Percentiles rank a stretch among this genome's conserved stretches.
These are phyloP conservation scores for Podila epigama DNA, from an alignment of 192 early-diverging fungal species.

Conservation along the genomic window DNA sequence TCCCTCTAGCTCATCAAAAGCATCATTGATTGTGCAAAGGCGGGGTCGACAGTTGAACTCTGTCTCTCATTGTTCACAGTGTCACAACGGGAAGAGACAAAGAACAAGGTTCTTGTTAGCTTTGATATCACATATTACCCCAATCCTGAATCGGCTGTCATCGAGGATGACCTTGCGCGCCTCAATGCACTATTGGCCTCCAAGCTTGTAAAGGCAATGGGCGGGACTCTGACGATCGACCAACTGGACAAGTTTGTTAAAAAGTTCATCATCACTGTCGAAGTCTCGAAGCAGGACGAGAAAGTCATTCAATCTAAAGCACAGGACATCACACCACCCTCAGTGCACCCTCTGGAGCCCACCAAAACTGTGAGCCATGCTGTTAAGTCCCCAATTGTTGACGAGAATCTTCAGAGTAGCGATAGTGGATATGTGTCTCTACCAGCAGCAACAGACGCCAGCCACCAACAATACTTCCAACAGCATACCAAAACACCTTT, in stretches of 20 bases:
- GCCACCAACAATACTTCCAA: constrained; percentile 18
- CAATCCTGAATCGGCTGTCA: constrained; percentile 9
- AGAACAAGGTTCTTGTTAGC: constrained; percentile 46
- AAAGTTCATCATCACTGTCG: constrained; percentile 40
- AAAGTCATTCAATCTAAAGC: too few relatives aligned
- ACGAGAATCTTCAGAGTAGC: constrained; percentile 15
- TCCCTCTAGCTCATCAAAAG: constrained; percentile 54
- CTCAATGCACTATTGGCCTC: constrained; percentile 41
- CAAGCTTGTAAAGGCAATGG: constrained; percentile 49
- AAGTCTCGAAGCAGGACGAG: constrained; percentile 14
- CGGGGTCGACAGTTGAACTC: constrained; percentile 61
- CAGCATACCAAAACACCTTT: constrained; percentile 25
- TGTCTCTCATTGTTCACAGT: constrained; percentile 48
- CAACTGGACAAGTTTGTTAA: constrained; percentile 14
- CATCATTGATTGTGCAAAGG: constrained; percentile 54
- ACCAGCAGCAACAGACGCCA: neutral
- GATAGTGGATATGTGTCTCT: too few relatives aligned
- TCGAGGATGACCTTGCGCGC: constrained; percentile 21
- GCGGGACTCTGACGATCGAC: constrained; percentile 36
- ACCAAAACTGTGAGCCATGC: constrained; percentile 18
- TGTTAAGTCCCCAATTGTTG: neutral
- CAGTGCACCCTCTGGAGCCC: constrained; percentile 25
- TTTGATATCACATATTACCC: constrained; percentile 51
- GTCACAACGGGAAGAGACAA: constrained; percentile 8
- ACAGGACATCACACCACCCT: constrained; percentile 13